Evolutionary conservation across 2,329 filamentous ascomycete genomes (phyloP).

Genomic region (Elsinoe perseae): DNA sequence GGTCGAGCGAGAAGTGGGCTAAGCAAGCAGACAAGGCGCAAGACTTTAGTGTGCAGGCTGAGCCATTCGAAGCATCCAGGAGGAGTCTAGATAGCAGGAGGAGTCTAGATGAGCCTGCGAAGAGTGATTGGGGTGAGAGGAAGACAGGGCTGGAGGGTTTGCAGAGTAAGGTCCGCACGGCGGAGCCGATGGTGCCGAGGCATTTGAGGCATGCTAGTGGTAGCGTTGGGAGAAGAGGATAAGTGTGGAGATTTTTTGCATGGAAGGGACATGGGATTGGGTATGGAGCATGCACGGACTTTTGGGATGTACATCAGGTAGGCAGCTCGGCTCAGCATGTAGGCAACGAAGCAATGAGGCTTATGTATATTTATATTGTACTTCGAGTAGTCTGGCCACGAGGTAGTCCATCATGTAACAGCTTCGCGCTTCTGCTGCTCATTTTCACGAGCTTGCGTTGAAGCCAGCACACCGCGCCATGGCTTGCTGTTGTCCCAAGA

Average conservation of each 20-base stretch:
- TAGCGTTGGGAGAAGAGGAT: slow-evolving; percentile 3
- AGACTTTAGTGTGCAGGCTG: neutral
- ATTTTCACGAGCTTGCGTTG: too few species aligned
- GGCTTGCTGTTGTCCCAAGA: too few species aligned
- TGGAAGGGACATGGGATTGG: neutral
- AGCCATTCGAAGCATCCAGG: neutral
- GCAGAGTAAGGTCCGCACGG: neutral
- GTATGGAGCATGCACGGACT: too few species aligned
- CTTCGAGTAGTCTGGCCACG: too few species aligned
- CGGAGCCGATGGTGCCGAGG: slow-evolving; percentile 9
- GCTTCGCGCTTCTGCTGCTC: too few species aligned
- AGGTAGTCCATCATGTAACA: too few species aligned
- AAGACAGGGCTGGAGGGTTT: slow-evolving; percentile 5
- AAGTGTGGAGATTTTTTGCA: neutral
- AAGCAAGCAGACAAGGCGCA: neutral
- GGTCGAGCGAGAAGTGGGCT: neutral
- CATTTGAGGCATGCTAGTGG: slow-evolving; percentile 15
- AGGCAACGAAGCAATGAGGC: neutral
- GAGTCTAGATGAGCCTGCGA: neutral
- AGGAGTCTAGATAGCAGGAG: neutral
- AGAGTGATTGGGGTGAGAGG: slow-evolving; percentile 13
- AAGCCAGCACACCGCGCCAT: too few species aligned
- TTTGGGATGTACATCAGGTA: neutral
- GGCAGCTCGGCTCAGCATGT: neutral
- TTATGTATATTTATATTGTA: too few species aligned